phyloP scores from a whole-genome alignment of 192 early-diverging fungal genomes.

The Entomortierella chlamydospora region DNA sequence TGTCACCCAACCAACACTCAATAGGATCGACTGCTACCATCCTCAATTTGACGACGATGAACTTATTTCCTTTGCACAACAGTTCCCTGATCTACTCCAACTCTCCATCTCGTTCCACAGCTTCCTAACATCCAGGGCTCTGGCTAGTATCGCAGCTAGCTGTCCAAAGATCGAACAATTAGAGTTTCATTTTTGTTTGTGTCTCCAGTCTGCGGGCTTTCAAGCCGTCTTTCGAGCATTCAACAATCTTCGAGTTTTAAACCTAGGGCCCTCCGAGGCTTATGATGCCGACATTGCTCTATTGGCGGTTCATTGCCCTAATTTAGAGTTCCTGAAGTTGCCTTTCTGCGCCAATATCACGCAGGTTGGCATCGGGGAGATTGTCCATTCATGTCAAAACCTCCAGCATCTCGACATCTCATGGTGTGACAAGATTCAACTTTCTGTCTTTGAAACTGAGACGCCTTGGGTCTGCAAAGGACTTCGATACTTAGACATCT shows the following conservation, averaged over 20 bases:
- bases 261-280: conserved; percentile 34
- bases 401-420: conserved; percentile 32
- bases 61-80: conserved; percentile 26
- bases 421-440: conserved; percentile 28
- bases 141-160: conserved; percentile 17
- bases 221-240: conserved; percentile 26
- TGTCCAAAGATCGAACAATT: conserved; percentile 28
- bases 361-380: not conserved
- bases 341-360: conserved; percentile 43
- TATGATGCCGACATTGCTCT: conserved; percentile 22
- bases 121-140: conserved; percentile 24
- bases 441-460: conserved; percentile 20
- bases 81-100: conserved; percentile 22
- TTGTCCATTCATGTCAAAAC: conserved; percentile 13
- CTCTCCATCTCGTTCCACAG: conserved; percentile 38
- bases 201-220: conserved; percentile 23
- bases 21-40: conserved; percentile 31
- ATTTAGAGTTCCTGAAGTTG: conserved; percentile 34
- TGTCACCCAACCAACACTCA: conserved; percentile 9
- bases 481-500: conserved; percentile 36
- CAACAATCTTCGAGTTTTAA: conserved; percentile 14
- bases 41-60: conserved; percentile 44
- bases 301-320: conserved; percentile 23
- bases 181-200: conserved; percentile 37
- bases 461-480: conserved; percentile 24